Base-by-base conservation (phyloP, 2,329 filamentous ascomycete genomes). In the Pseudopithomyces maydicus region DNA sequence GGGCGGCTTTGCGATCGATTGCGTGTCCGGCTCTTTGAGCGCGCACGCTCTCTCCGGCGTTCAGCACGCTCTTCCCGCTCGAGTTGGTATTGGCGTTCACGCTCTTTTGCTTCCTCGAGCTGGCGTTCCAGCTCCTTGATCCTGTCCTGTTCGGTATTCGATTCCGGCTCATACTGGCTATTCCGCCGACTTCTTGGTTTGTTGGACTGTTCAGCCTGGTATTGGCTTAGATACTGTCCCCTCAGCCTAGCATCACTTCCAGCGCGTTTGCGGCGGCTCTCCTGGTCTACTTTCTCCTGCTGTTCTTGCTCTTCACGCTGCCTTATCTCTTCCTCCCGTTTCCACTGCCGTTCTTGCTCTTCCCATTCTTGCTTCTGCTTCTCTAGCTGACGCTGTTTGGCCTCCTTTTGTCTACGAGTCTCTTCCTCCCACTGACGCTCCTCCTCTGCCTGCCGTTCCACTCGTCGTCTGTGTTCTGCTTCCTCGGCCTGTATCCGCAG, bases 201-300 rank as follows among this genome's bases (percentile, higher is more conserved):
- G 48, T 63, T 67, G 8, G 69, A 74, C 71, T 90, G 87, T 64
- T 91, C 88, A 19, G 88, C 87, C 73, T 91, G 89, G 72, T 97
- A 96, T 71, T 97, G 90, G 70, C 90, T 94, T 49, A 96, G 83
- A 66, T 89, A 93, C 71, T 97, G 92, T 2, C 92, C 92, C 58
- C 88, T 89, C 20, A 97, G 81, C 59, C 88, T 85, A 36, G 83
- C 82, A 66, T 92, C 88, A 68, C 85, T 88, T 59, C 79, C 80
- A 22, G 80, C 82, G 58, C 85, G 83, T 54, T 85, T 81, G 56
- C 85, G 82, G 66, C 82, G 82, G 46, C 89, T 85, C 69, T 94
- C 90, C 56, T 88, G 82, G 47, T 85, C 85, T 32, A 92, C 74
- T 39, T 83, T 84, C 11, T 85, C 84, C 67, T 92, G 88, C 2